A percentile compares a stretch with the other conserved stretches of the same genome.
phyloP scores from a whole-genome alignment of 768 basidiomycete genomes.

The Mycena galericulata region DNA sequence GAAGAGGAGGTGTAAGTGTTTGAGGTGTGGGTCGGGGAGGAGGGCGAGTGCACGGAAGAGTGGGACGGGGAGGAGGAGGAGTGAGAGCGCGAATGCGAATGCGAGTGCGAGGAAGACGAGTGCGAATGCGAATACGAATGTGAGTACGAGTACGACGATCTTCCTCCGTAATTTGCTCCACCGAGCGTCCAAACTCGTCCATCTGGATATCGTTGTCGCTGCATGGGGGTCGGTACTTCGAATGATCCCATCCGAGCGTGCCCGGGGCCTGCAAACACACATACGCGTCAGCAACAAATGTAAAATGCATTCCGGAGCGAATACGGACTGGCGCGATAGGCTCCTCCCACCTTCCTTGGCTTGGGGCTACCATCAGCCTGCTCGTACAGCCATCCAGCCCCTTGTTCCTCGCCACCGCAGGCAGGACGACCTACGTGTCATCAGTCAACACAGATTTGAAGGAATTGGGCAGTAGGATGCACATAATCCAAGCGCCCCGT shows the following conservation, averaged over 20 bases:
- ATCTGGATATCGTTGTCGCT: slow-evolving; percentile 64
- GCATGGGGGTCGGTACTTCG: slow-evolving; percentile 73
- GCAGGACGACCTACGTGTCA: slow-evolving; percentile 75
- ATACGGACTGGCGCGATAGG: slow-evolving; percentile 69
- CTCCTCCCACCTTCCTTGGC: slow-evolving; percentile 56
- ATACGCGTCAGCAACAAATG: not conserved
- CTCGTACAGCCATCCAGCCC: slow-evolving; percentile 79
- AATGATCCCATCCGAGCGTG: slow-evolving; percentile 82
- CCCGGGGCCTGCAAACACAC: slow-evolving; percentile 72
- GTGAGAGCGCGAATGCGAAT: too few species aligned
- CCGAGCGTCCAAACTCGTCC: slow-evolving; percentile 73
- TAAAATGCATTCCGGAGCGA: not conserved
- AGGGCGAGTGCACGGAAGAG: too few species aligned
- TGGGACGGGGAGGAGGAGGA: too few species aligned
- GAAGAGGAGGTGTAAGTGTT: too few species aligned
- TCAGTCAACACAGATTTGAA: slow-evolving; percentile 27
- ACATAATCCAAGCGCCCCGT: slow-evolving; percentile 90
- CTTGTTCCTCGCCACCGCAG: slow-evolving; percentile 86
- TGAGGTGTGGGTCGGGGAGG: too few species aligned
- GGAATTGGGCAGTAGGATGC: slow-evolving; percentile 26
- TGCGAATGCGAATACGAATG: too few species aligned
- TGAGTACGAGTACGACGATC: too few species aligned
- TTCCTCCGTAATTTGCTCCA: slow-evolving; percentile 33
- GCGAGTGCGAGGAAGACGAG: too few species aligned
- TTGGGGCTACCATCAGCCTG: slow-evolving; percentile 75